A percentile compares a stretch with the other conserved stretches of the same genome.
These are phyloP conservation scores for Medicago arabica DNA, from an alignment of 306 rosid species.

Conservation along the genomic window DNA sequence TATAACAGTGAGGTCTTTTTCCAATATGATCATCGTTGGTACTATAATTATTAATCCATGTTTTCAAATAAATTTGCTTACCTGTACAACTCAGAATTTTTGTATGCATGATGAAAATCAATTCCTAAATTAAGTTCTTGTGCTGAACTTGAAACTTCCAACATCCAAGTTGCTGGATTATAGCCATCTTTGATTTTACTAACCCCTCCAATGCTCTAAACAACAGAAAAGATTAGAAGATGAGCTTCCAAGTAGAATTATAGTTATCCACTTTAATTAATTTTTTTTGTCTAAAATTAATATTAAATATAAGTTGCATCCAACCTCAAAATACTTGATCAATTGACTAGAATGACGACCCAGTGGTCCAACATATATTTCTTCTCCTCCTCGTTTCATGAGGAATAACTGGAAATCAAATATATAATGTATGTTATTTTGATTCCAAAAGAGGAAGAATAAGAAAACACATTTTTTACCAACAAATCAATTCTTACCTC, in stretches of 20 bases:
- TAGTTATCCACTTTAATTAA: background rate
- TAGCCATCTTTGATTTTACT: constrained; percentile 78
- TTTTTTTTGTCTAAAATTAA: background rate
- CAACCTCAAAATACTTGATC: constrained; percentile 66
- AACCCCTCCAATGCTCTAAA: constrained; percentile 64
- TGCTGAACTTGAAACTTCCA: constrained; percentile 70
- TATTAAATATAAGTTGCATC: background rate
- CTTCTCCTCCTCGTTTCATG: constrained; percentile 78
- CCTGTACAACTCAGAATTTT: constrained; percentile 65
- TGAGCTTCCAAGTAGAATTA: background rate
- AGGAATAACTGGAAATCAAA: constrained; percentile 43
- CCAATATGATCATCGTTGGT: background rate
- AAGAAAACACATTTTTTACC: background rate
- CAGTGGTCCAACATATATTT: constrained; percentile 73
- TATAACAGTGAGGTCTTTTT: constrained; percentile 15
- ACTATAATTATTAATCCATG: background rate
- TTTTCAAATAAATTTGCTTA: constrained; percentile 17
- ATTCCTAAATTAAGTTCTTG: constrained; percentile 64
- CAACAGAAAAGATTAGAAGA: background rate
- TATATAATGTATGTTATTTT: background rate
- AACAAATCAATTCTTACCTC: constrained; percentile 50
- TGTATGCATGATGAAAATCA: constrained; percentile 64
- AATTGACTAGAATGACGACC: constrained; percentile 68
- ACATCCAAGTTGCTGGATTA: constrained; percentile 96
- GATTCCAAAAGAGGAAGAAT: constrained; percentile 4